Conservation (phyloP, 148 eudicot genomes). For the Heliosperma pusillum region DNA sequence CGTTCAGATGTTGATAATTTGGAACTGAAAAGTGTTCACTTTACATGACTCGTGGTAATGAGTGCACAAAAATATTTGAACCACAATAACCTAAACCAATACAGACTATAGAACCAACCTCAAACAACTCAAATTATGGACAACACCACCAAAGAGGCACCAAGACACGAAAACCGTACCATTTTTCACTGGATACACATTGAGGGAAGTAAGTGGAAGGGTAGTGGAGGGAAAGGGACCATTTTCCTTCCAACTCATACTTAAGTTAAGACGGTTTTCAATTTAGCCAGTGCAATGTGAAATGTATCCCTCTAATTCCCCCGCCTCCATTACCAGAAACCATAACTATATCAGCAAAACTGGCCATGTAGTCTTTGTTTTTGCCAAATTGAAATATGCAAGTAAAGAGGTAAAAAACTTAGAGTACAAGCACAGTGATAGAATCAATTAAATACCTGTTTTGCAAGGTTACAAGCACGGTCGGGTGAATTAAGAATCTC, state of each 20-base stretch:
- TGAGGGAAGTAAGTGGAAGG: no score
- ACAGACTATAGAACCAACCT: not conserved
- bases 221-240: no score
- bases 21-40: not conserved
- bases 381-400: not conserved
- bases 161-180: not conserved
- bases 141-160: not conserved
- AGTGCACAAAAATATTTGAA: not conserved
- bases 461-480: conserved; percentile 45
- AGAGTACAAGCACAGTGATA: not conserved
- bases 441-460: conserved; percentile 32
- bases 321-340: no score
- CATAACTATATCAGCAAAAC: not conserved
- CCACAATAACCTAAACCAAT: not conserved
- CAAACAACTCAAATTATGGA: not conserved
- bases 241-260: no score
- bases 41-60: not conserved
- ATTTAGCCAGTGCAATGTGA: no score
- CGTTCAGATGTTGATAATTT: not conserved
- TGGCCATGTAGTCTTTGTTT: not conserved
- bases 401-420: conserved; percentile 5
- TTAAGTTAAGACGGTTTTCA: no score
- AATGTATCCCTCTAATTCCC: no score
- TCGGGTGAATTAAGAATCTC: conserved; percentile 45
- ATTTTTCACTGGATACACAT: no score